A percentile compares a stretch with the other conserved stretches of the same genome.
Evolutionary conservation across 1,284 basidiomycete genomes (phyloP).

Genomic region (Trichosporon coremiiforme): DNA sequence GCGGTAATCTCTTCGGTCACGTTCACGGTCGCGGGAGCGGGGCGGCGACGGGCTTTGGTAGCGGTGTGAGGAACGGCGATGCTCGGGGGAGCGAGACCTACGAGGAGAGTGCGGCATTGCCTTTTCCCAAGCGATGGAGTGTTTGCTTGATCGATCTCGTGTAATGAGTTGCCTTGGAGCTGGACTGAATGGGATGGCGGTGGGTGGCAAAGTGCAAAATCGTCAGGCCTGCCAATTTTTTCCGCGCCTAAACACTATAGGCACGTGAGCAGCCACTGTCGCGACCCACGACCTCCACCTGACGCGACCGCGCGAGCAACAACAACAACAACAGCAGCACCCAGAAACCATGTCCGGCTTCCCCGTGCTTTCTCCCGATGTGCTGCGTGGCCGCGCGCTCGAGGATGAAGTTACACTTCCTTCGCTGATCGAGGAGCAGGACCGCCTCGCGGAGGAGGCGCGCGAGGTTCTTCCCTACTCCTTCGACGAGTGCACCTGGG

Average conservation of each 20-base stretch:
- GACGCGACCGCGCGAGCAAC: not conserved
- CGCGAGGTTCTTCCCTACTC: constrained; percentile 50
- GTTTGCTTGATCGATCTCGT: not conserved
- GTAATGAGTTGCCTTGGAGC: no score
- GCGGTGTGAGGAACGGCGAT: constrained; percentile 35
- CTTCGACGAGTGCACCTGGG: constrained; percentile 53
- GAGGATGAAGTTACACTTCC: constrained; percentile 48
- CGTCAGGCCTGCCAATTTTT: not conserved
- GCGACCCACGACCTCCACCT: constrained; percentile 1
- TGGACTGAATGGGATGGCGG: not conserved
- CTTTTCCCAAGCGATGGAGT: not conserved
- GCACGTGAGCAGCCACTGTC: not conserved
- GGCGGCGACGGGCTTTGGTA: constrained; percentile 30
- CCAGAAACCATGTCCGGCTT: constrained; percentile 12
- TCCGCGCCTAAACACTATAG: not conserved
- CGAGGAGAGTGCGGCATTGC: constrained; percentile 36
- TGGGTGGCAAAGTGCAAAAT: constrained; percentile 20
- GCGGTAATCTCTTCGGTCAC: constrained; percentile 14
- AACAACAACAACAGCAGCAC: not conserved
- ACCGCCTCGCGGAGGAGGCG: constrained; percentile 49
- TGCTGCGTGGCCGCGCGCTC: constrained; percentile 32
- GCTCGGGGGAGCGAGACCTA: constrained; percentile 36
- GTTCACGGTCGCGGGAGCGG: constrained; percentile 23
- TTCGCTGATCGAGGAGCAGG: constrained; percentile 46
- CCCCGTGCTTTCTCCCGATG: constrained; percentile 32